phyloP scores from a whole-genome alignment of 371 early-diverging fungal species.

The Thermomucor indicae-seudaticae region DNA sequence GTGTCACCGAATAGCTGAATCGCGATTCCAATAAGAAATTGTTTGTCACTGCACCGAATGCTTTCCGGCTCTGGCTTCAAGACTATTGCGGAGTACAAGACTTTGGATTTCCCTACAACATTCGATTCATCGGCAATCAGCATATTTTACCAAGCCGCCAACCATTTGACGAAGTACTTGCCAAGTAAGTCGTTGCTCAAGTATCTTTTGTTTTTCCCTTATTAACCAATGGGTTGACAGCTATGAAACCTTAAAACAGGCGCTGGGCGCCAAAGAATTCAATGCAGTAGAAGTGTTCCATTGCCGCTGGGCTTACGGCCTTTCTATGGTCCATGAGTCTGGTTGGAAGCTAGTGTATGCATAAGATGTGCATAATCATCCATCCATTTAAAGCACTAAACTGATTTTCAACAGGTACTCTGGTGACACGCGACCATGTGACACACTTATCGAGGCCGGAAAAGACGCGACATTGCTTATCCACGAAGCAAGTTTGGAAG shows the following conservation, averaged over 20 bases:
- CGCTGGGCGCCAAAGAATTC: conserved; percentile 49
- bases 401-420: conserved; percentile 68
- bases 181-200: no score
- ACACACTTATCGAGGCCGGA: conserved; percentile 71
- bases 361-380: neutral
- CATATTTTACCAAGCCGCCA: conserved; percentile 2
- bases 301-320: conserved; percentile 76
- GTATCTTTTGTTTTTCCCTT: no score
- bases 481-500: conserved; percentile 97
- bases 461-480: conserved; percentile 76
- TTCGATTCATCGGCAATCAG: conserved; percentile 34
- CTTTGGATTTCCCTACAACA: conserved; percentile 38
- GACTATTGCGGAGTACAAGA: conserved; percentile 68
- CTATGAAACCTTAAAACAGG: conserved; percentile 32
- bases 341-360: conserved; percentile 68
- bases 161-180: neutral
- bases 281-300: conserved; percentile 75
- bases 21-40: neutral
- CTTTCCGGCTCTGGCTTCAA: conserved; percentile 60
- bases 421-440: conserved; percentile 96
- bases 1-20: neutral
- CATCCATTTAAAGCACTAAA: no score
- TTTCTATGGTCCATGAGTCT: conserved; percentile 60
- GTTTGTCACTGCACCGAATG: conserved; percentile 61
- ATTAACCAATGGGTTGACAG: no score